Conservation (phyloP, 768 basidiomycete genomes). For the Leccinellum luteum region DNA sequence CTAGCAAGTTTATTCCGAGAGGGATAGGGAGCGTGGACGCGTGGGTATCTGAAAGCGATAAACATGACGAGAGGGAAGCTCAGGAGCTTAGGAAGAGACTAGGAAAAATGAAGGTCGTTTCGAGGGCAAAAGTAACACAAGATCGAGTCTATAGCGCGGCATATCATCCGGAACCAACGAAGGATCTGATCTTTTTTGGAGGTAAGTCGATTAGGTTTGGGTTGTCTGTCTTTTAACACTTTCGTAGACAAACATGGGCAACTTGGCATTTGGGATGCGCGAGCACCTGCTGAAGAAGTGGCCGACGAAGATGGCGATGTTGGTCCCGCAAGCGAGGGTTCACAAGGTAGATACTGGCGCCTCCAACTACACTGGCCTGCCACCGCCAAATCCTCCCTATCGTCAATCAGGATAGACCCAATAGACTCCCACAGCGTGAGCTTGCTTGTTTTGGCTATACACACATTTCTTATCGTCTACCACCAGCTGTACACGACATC, state of each 20-base stretch:
- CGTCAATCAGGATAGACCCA: constrained; percentile 75
- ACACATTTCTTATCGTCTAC: background rate
- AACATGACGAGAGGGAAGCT: constrained; percentile 47
- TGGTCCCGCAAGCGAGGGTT: constrained; percentile 37
- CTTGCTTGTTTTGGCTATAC: background rate
- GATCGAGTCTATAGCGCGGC: constrained; percentile 74
- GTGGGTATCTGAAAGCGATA: constrained; percentile 48
- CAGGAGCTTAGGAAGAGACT: constrained; percentile 54
- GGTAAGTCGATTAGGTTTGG: constrained; percentile 37
- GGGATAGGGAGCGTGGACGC: constrained; percentile 46
- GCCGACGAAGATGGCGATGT: constrained; percentile 63
- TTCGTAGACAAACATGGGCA: constrained; percentile 77
- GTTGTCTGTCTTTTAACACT: constrained; percentile 1
- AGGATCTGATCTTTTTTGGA: constrained; percentile 86
- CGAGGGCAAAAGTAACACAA: constrained; percentile 77
- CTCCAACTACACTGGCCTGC: constrained; percentile 85
- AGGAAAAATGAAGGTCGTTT: constrained; percentile 57
- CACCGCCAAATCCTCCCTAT: constrained; percentile 75
- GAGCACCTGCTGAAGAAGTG: constrained; percentile 62
- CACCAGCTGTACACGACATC: constrained; percentile 73
- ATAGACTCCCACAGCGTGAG: constrained; percentile 69
- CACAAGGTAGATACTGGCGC: constrained; percentile 77
- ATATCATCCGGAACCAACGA: constrained; percentile 77
- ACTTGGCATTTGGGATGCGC: constrained; percentile 85
- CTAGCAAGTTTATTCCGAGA: constrained; percentile 36